Evolutionary conservation across 192 early-diverging fungal genomes (phyloP), one percentile per base, ranked within the genome.

Genomic region (Backusella morwellensis): DNA sequence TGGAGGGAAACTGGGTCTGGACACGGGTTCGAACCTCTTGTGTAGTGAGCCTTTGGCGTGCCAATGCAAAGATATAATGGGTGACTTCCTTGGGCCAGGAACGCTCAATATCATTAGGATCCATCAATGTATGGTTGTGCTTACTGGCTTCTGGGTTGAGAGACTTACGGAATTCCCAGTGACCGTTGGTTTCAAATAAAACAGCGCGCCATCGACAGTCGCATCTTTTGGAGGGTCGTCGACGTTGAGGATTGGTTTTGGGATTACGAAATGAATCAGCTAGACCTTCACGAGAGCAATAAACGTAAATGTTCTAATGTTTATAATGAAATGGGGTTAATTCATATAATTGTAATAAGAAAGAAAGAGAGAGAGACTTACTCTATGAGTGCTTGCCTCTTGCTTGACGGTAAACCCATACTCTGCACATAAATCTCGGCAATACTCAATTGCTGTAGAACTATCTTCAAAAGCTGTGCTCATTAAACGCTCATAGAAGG

Each of bases 391-490:
- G 32, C 86, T 88, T 6, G 86, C 84, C 80, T 89, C 88, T 75
- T 89, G 88, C 76, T 89, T 89, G 47, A 89, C 84, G 35, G 86
- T 89, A 68, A 89, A 89, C 12, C 88, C 88, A 75, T 82, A 87
- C 68, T 89, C 81, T 41, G 81, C 81, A 56, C 84, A 83, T 17
- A 89, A 40, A 34, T 83, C 80, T 35, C 88, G 80, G 74, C 88
- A 89, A 40, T 80, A 66, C 35, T 80, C 76, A n/a, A 84, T 84
- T 44, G 88, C 88, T 35, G 80, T 77, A 23, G 75, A 69, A 19
- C 78, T 82, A 29, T 81, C 77, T 35, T 75, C 54, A 70, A 87
- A 89, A 42, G 81, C 75, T 66, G 82, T 77, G 66, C 81, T 72
- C 41, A 85, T 73, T 19, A 89, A 76, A 23, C 74, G 66, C 6